Evolutionary conservation across 2,329 filamentous ascomycete species (phyloP).

Genomic region (Xylariaceae sp.): DNA sequence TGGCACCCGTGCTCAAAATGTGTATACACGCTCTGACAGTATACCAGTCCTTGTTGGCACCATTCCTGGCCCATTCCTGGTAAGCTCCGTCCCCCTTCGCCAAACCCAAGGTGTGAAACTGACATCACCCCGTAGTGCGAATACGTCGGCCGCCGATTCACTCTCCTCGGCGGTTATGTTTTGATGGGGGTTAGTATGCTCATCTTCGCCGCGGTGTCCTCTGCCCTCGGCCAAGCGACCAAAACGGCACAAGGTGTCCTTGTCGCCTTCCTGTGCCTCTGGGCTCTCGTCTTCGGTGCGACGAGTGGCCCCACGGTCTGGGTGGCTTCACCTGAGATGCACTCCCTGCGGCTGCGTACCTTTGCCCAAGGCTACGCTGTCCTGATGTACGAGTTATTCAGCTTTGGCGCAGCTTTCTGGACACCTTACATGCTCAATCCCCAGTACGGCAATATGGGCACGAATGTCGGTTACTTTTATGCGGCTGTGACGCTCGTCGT

Average conservation of each 20-base stretch:
- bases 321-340: slow-evolving; percentile 1
- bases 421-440: not conserved
- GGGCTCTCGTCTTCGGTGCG: not conserved
- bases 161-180: not conserved
- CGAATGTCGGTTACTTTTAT: not conserved
- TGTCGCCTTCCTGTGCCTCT: not conserved
- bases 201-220: not conserved
- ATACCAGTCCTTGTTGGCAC: not conserved
- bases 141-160: not conserved
- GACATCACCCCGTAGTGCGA: too few relatives aligned
- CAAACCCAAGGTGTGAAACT: too few relatives aligned
- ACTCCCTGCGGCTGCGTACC: not conserved
- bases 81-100: too few relatives aligned
- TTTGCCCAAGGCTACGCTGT: not conserved
- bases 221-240: not conserved
- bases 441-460: not conserved
- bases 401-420: not conserved
- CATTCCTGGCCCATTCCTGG: not conserved
- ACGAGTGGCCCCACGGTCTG: not conserved
- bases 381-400: not conserved
- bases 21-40: too few relatives aligned
- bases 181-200: not conserved
- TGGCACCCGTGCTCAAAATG: not conserved
- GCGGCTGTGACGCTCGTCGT: not conserved
- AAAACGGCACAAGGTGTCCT: not conserved